Base-by-base conservation (phyloP, 2,329 filamentous ascomycete genomes). In the Samsoniella hepiali region DNA sequence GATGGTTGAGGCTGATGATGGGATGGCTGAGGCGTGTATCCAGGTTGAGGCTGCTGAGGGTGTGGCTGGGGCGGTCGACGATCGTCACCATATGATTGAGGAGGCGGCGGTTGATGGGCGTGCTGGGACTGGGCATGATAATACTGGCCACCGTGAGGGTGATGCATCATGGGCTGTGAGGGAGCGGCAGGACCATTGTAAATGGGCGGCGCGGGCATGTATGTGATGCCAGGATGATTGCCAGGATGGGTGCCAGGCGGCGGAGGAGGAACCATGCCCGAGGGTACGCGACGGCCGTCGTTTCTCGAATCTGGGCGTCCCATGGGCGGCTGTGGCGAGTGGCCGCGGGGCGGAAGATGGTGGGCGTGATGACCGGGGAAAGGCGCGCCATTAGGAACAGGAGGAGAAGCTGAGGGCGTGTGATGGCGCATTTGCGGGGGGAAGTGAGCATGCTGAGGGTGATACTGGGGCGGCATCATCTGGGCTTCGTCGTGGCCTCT, bases 381-480 rank as follows among this genome's bases (percentile, higher is more conserved):
- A 31, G 85, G 84, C 67, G 89, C 84, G 67, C 89, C 89, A 72
- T 93, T 96, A 58, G 85, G 84, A 68, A 97, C 91, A 3, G 94
- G 94, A 64, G 94, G 94, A 31, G 94, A 97, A 38, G 89, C 91
- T 31, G 92, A 96, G 11, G 92, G 90, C 27, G 91, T 93, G 63
- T 88, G 85, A 70, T 95, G 90, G 72, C 91, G 85, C 68, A 96
- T 88, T 70, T 94, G 91, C 67, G 91, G 91, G 67, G 91, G 86
- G 72, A 62, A 93, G 96, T n/a, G 86, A 80, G 42, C 81, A 78
- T 74, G 71, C 68, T 88, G 86, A 69, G 86, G 83, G 66, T 90
- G 90, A 69, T 87, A 86, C 68, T 91, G 89, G 54, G 87, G 86
- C 62, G 87, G 87, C 69, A 91, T 85, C 81, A 89, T 86, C 67